phyloP scores from a whole-genome alignment of 768 basidiomycete species.

The Favolaschia claudopus region DNA sequence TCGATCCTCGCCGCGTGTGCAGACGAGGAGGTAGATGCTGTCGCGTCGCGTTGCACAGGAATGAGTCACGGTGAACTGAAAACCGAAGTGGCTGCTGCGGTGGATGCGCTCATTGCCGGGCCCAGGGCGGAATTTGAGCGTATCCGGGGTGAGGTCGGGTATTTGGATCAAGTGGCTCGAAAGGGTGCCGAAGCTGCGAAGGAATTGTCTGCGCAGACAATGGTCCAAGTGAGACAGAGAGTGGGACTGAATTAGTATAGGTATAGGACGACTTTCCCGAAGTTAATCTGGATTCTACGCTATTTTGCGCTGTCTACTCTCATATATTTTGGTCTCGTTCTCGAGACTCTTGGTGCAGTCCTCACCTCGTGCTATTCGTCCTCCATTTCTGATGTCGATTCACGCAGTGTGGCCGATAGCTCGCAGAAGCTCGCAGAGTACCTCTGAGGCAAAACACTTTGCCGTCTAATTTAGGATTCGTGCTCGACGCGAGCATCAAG shows the following conservation, averaged over 20 bases:
- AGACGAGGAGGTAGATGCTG: conserved; percentile 47
- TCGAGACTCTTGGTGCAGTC: no score
- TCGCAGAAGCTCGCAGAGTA: no score
- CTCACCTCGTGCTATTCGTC: no score
- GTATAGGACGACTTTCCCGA: no score
- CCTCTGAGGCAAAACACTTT: no score
- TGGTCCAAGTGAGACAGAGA: conserved; percentile 71
- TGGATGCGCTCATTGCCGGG: conserved; percentile 68
- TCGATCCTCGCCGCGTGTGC: conserved; percentile 81
- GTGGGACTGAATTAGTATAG: conserved; percentile 63
- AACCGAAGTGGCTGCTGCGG: conserved; percentile 72
- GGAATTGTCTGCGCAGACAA: conserved; percentile 64
- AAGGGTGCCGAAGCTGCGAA: conserved; percentile 72
- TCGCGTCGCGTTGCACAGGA: conserved; percentile 60
- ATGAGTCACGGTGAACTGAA: conserved; percentile 77
- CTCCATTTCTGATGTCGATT: no score
- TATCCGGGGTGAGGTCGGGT: conserved; percentile 64
- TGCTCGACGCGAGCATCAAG: no score
- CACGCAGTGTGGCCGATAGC: no score
- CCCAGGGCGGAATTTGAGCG: conserved; percentile 77
- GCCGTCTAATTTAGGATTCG: no score
- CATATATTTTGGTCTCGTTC: no score
- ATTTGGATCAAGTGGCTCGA: conserved; percentile 66
- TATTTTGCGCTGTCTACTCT: no score
- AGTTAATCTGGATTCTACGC: no score